Base-by-base conservation (phyloP, 352 stramenopile species). In the Phytophthora capsici region DNA sequence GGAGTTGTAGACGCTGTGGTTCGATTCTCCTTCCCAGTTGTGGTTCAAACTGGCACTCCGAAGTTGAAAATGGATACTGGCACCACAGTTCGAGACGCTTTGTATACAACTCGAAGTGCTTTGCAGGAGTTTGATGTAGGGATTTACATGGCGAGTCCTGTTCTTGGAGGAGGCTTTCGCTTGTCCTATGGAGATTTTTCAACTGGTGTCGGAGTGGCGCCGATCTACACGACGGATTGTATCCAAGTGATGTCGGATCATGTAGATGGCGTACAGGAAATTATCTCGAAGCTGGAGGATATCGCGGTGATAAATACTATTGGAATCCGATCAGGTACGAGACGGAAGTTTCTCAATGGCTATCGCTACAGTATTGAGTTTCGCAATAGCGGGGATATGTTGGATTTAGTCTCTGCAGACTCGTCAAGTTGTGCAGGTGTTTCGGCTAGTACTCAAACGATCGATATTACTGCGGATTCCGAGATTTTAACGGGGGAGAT, bases 101-200 rank as follows among this genome's bases (percentile, higher is more conserved):
- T 46, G 1, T 91, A 86, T 48, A 87, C 73, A 0, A 64, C 71
- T 3, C 75, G 80, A 40, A 77, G 79, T 5, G 68, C 77, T 0
- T 19, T 82, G 0, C 69, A 83, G n/a, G 66, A 85, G 44, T 90
- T 93, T 58, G 82, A 93, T 28, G 77, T 93, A 0, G 82, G 79
- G 1, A 62, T 82, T 0, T 63, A 82, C 2, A 76, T 69, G 44
- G 66, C 82, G 0, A 91, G 82, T 58, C 45, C 34, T 3, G 53
- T 89, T 13, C 36, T 89, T 6, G 48, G 34, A 28, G 81, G 82
- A 2, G 73, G 51, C 0, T 90, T 91, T 53, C 77, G 66, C 7
- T 59, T 93, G 3, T 59, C 62, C 0, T 93, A 93, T n/a, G 82
- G 82, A 0, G 77, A 91, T 52, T 75, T 81, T n/a, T 73, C 58